Percentiles rank a stretch among this genome's conserved stretches.
Conservation (phyloP, 164 flowering plant species). For the Dillenia suffruticosa region DNA sequence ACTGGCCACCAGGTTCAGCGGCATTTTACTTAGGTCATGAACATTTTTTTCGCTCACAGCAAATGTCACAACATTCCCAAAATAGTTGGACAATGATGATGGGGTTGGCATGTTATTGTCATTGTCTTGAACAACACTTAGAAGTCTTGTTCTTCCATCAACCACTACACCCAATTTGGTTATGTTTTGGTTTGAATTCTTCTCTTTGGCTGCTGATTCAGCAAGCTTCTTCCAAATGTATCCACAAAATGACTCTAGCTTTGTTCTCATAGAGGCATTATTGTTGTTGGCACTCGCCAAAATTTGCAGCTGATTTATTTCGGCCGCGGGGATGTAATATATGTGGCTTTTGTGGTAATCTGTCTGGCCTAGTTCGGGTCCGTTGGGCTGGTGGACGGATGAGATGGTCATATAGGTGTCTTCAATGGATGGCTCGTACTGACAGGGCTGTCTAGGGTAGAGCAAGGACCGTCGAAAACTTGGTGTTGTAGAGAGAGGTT, state of each 20-base stretch:
- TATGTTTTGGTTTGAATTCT: not conserved
- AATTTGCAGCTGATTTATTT: conserved; percentile 24
- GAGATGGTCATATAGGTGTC: conserved; percentile 31
- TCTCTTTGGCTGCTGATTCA: conserved; percentile 11
- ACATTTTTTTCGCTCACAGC: conserved; percentile 33
- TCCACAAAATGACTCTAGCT: conserved; percentile 41
- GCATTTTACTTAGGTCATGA: conserved; percentile 23
- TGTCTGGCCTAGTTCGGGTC: not conserved
- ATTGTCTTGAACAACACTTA: conserved; percentile 3
- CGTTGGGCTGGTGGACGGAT: conserved; percentile 15
- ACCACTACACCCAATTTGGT: conserved; percentile 48
- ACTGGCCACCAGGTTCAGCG: conserved; percentile 37
- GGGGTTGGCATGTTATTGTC: not conserved
- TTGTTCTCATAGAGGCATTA: conserved; percentile 11
- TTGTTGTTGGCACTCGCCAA: conserved; percentile 14
- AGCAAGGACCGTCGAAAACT: conserved; percentile 36
- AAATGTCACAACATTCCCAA: conserved; percentile 51
- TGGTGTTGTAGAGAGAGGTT: conserved; percentile 17
- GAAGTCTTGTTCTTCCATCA: conserved; percentile 34
- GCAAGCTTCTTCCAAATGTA: conserved; percentile 35
- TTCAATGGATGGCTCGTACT: conserved; percentile 20
- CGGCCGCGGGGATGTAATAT: conserved; percentile 24
- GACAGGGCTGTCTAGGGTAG: conserved; percentile 32
- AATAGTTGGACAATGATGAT: conserved; percentile 21
- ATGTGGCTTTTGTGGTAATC: conserved; percentile 36